Conservation (phyloP, 192 early-diverging fungal species). For the Backusella liffmaniae region DNA sequence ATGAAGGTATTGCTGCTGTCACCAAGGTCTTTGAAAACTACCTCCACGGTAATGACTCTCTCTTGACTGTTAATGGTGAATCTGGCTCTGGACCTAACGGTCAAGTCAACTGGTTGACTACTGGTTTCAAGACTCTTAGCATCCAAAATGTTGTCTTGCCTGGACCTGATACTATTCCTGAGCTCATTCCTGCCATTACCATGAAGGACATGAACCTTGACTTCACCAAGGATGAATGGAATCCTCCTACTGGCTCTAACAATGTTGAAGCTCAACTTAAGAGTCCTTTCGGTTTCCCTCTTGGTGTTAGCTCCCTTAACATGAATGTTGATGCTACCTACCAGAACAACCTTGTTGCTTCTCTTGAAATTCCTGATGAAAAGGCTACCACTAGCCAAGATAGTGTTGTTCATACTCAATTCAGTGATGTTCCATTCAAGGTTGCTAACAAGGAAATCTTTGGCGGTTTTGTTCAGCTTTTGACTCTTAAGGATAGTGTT, state of each 20-base stretch:
- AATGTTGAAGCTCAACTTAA: conserved; percentile 35
- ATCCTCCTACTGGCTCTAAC: conserved; percentile 42
- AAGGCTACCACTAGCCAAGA: conserved; percentile 24
- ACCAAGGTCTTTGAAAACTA: conserved; percentile 49
- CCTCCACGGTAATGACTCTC: conserved; percentile 39
- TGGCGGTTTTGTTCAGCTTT: conserved; percentile 21
- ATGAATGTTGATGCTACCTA: conserved; percentile 32
- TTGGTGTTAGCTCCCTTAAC: conserved; percentile 17
- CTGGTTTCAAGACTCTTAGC: conserved; percentile 44
- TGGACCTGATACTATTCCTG: conserved; percentile 33
- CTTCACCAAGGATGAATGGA: conserved; percentile 48
- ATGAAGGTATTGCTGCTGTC: conserved; percentile 44
- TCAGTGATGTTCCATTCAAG: conserved; percentile 32
- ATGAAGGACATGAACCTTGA: conserved; percentile 45
- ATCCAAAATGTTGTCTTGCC: conserved; percentile 35
- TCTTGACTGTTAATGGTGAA: conserved; percentile 30
- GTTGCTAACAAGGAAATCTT: conserved; percentile 23
- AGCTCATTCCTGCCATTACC: conserved; percentile 37
- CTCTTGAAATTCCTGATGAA: conserved; percentile 28
- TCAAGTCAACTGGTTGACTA: conserved; percentile 37
- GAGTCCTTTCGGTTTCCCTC: conserved; percentile 44
- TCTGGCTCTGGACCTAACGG: conserved; percentile 33
- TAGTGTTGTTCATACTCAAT: conserved; percentile 21
- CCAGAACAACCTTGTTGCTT: conserved; percentile 22
- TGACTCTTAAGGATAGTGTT: conserved; percentile 21